These are phyloP conservation scores for Yamadazyma phyllophila DNA, from an alignment of 805 yeast species.

Conservation along the genomic window DNA sequence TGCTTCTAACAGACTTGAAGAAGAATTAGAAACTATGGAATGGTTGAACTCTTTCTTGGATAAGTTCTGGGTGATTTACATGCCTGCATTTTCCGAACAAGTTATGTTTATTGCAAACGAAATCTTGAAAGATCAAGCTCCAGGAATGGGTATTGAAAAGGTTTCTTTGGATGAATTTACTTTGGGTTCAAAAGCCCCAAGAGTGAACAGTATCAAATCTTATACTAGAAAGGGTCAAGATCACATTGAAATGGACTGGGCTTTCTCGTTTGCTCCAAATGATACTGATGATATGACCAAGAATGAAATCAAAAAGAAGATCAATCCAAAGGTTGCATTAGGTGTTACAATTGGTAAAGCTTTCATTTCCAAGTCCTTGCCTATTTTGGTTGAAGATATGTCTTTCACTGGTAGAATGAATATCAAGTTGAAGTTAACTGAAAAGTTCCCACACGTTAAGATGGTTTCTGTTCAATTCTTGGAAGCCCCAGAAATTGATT, in stretches of 20 bases:
- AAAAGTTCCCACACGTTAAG: constrained; percentile 75
- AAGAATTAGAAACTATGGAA: constrained; percentile 68
- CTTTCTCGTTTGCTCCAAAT: constrained; percentile 75
- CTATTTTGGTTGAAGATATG: constrained; percentile 80
- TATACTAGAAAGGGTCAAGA: constrained; percentile 68
- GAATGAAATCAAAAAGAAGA: constrained; percentile 63
- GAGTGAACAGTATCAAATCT: constrained; percentile 67
- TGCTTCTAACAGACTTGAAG: constrained; percentile 62
- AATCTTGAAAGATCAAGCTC: constrained; percentile 65
- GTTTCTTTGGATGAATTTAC: constrained; percentile 74
- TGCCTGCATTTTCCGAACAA: constrained; percentile 80
- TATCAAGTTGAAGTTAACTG: constrained; percentile 58
- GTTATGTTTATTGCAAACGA: constrained; percentile 71
- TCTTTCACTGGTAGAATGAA: constrained; percentile 68
- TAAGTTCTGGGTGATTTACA: constrained; percentile 84
- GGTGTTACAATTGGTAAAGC: constrained; percentile 83
- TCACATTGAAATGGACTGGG: constrained; percentile 80
- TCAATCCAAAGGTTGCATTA: constrained; percentile 77
- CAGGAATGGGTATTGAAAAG: constrained; percentile 80
- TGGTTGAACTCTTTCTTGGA: constrained; percentile 78
- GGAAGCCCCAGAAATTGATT: constrained; percentile 77
- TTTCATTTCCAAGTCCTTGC: constrained; percentile 69
- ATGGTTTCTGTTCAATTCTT: constrained; percentile 67
- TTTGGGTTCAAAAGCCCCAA: constrained; percentile 77
- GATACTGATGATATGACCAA: constrained; percentile 84